Percentiles rank a stretch among this genome's conserved stretches.
Evolutionary conservation across 495 filamentous ascomycete species (phyloP).

Genomic region (Penicillium egyptiacum): DNA sequence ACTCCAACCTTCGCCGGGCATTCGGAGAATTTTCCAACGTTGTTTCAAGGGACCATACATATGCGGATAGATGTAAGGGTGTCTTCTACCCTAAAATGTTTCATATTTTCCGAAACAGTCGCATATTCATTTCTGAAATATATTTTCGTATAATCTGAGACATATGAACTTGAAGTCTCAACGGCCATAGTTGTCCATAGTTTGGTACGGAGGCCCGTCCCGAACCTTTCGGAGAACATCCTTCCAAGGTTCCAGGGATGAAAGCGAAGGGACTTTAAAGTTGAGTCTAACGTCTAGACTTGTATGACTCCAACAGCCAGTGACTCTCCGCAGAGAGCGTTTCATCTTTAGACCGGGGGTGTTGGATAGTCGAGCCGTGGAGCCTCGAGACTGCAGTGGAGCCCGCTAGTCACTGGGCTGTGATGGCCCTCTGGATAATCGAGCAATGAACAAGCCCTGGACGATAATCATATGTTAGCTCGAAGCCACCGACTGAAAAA

Average conservation of each 20-base stretch:
- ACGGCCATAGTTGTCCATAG: conserved; percentile 16
- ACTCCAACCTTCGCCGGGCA: conserved; percentile 4
- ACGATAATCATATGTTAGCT: conserved; percentile 6
- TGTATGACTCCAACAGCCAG: conserved; percentile 2
- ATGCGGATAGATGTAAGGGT: conserved; percentile 10
- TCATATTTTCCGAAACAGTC: not conserved
- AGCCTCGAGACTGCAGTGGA: conserved; percentile 14
- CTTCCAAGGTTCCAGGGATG: not conserved
- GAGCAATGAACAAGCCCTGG: conserved; percentile 17
- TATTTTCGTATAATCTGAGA: not conserved
- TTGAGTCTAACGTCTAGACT: conserved; percentile 4
- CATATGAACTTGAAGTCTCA: not conserved
- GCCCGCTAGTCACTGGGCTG: conserved; percentile 14
- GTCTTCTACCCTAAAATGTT: not conserved
- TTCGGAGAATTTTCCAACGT: conserved; percentile 31
- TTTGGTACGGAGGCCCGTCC: conserved; percentile 35
- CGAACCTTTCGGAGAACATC: conserved; percentile 18
- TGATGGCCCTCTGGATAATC: conserved; percentile 18
- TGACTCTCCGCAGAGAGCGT: not conserved
- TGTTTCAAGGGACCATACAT: conserved; percentile 12
- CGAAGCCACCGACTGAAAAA: conserved; percentile 26
- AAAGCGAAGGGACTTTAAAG: not conserved
- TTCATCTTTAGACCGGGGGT: not conserved
- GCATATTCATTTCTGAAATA: not conserved
- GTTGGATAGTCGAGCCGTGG: not conserved